Percentiles rank a stretch among this genome's conserved stretches.
Evolutionary conservation across 192 early-diverging fungal species (phyloP).

Genomic region (Coemansia interrupta): DNA sequence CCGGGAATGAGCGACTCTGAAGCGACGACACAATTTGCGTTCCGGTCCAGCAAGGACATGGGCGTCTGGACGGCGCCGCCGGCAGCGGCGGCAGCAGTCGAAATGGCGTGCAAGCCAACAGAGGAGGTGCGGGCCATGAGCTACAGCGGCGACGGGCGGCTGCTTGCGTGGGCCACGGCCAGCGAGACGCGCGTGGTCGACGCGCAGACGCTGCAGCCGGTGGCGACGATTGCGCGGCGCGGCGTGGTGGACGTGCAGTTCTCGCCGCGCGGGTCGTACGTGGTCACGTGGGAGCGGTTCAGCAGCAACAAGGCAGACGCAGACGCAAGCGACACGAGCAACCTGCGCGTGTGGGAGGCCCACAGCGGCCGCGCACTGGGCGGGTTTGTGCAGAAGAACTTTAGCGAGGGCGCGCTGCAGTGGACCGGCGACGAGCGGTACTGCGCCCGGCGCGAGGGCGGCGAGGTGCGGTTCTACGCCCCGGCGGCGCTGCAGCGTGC

Average conservation of each 20-base stretch:
- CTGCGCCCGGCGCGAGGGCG: constrained; percentile 80
- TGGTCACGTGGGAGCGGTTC: constrained; percentile 83
- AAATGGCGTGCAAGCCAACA: constrained; percentile 18
- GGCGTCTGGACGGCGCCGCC: constrained; percentile 44
- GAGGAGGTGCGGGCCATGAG: constrained; percentile 42
- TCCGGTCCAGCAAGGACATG: constrained; percentile 41
- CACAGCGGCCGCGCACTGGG: constrained; percentile 64
- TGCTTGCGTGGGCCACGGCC: constrained; percentile 63
- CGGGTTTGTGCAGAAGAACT: constrained; percentile 79
- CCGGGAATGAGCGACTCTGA: constrained; percentile 23
- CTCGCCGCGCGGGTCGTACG: constrained; percentile 84
- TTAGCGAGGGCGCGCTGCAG: constrained; percentile 74
- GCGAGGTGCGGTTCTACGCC: constrained; percentile 83
- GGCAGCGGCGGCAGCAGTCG: constrained; percentile 9
- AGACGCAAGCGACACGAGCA: constrained; percentile 30
- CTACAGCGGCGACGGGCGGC: constrained; percentile 72
- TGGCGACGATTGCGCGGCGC: constrained; percentile 60
- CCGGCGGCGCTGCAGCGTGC: constrained; percentile 28
- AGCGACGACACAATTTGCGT: constrained; percentile 44
- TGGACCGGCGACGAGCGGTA: constrained; percentile 91
- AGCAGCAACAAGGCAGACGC: constrained; percentile 50
- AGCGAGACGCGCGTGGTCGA: constrained; percentile 67
- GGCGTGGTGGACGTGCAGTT: constrained; percentile 84
- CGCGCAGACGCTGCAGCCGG: constrained; percentile 59
- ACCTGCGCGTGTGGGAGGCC: constrained; percentile 79